phyloP scores from a whole-genome alignment of 116 monocot species.

The Cymodocea nodosa region DNA sequence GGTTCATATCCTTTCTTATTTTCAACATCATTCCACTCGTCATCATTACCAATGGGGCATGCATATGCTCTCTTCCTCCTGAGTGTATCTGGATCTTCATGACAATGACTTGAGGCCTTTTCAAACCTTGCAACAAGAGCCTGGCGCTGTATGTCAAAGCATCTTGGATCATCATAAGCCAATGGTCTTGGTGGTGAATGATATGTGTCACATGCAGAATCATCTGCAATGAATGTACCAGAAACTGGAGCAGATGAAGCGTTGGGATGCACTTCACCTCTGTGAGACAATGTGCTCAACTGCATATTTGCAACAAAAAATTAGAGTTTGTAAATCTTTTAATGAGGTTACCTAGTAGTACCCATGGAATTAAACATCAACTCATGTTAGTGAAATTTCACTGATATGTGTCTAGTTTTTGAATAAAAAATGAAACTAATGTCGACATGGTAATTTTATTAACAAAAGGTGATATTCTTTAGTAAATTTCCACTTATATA shows the following conservation, averaged over 20 bases:
- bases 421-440: too few species aligned
- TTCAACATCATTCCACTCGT: slow-evolving; percentile 28
- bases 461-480: too few species aligned
- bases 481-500: too few species aligned
- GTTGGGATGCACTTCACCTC: neutral
- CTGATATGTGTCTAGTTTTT: too few species aligned
- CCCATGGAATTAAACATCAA: neutral
- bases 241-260: neutral
- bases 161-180: slow-evolving; percentile 50
- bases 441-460: too few species aligned
- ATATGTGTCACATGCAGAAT: slow-evolving; percentile 23
- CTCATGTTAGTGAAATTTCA: neutral
- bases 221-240: neutral
- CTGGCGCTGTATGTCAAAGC: slow-evolving; percentile 39
- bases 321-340: neutral
- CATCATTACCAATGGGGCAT: slow-evolving; percentile 20
- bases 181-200: slow-evolving; percentile 49
- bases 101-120: slow-evolving; percentile 34
- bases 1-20: slow-evolving; percentile 32
- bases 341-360: neutral
- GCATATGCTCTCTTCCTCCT: slow-evolving; percentile 34
- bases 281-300: neutral
- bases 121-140: slow-evolving; percentile 66
- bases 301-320: neutral
- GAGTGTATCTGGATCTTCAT: slow-evolving; percentile 42